These are phyloP conservation scores for Diaporthe sp. DNA, from an alignment of 2,329 filamentous ascomycete genomes.

Conservation along the genomic window DNA sequence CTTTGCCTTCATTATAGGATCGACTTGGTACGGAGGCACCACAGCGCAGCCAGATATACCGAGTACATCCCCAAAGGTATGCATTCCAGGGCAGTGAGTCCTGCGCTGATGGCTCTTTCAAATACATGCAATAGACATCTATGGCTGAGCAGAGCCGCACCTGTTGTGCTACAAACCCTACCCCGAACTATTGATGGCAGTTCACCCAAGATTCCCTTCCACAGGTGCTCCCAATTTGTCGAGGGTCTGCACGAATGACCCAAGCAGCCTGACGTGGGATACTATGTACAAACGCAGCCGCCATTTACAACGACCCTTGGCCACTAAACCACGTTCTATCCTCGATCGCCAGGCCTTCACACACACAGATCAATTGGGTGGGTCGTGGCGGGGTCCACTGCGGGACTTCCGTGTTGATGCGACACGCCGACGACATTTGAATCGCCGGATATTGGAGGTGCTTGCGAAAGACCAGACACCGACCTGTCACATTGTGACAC, in stretches of 20 bases:
- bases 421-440: conserved; percentile 19
- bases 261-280: not conserved
- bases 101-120: not conserved
- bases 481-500: conserved; percentile 29
- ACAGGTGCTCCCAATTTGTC: not conserved
- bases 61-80: not conserved
- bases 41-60: not conserved
- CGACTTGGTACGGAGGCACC: not conserved
- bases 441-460: conserved; percentile 28
- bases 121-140: not conserved
- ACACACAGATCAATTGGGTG: conserved; percentile 4
- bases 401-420: conserved; percentile 15
- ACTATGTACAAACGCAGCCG: not conserved
- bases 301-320: not conserved
- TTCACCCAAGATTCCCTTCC: not conserved
- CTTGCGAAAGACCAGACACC: conserved; percentile 26
- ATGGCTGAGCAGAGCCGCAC: conserved; percentile 30
- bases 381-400: conserved; percentile 15
- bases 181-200: not conserved
- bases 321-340: not conserved
- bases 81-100: not conserved
- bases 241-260: conserved; percentile 26
- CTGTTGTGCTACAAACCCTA: conserved; percentile 24
- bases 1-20: not conserved
- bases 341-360: not conserved